phyloP scores from a whole-genome alignment of 441 rosid species.

The Arabidopsis lyrata region DNA sequence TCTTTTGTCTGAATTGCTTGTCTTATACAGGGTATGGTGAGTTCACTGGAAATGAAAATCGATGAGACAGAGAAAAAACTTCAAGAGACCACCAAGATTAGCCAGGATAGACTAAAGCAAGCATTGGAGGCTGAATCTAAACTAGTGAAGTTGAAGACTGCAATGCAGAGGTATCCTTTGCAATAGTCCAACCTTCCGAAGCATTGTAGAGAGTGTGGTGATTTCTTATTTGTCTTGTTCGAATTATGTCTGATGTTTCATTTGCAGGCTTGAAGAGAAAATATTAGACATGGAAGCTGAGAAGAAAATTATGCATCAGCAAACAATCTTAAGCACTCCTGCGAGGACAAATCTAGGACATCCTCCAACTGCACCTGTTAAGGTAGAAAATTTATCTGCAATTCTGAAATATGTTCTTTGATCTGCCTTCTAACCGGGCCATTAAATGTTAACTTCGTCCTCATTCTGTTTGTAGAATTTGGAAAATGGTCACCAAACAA shows the following conservation, averaged over 20 bases:
- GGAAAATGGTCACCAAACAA: constrained; percentile 85
- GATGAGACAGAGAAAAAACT: constrained; percentile 89
- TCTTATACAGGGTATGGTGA: constrained; percentile 73
- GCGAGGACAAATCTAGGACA: constrained; percentile 61
- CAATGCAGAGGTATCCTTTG: constrained; percentile 76
- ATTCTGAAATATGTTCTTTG: neutral
- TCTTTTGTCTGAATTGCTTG: neutral
- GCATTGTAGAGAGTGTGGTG: constrained; percentile 14
- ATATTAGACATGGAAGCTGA: constrained; percentile 88
- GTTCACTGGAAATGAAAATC: constrained; percentile 81
- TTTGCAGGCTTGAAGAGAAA: constrained; percentile 90
- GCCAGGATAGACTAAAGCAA: constrained; percentile 95
- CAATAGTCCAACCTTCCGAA: constrained; percentile 1
- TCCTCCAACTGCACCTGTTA: constrained; percentile 58
- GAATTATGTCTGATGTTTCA: constrained; percentile 27
- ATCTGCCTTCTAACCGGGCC: neutral
- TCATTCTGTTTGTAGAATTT: constrained; percentile 59
- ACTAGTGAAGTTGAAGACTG: constrained; percentile 83
- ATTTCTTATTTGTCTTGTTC: constrained; percentile 12
- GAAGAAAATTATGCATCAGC: constrained; percentile 81
- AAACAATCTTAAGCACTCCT: constrained; percentile 63
- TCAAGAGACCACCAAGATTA: constrained; percentile 78
- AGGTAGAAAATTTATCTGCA: constrained; percentile 49
- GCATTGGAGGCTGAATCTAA: constrained; percentile 91
- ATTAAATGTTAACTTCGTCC: constrained; percentile 13